These are phyloP conservation scores for Zymoseptoria brevis DNA, from an alignment of 2,329 filamentous ascomycete genomes.

Conservation along the genomic window DNA sequence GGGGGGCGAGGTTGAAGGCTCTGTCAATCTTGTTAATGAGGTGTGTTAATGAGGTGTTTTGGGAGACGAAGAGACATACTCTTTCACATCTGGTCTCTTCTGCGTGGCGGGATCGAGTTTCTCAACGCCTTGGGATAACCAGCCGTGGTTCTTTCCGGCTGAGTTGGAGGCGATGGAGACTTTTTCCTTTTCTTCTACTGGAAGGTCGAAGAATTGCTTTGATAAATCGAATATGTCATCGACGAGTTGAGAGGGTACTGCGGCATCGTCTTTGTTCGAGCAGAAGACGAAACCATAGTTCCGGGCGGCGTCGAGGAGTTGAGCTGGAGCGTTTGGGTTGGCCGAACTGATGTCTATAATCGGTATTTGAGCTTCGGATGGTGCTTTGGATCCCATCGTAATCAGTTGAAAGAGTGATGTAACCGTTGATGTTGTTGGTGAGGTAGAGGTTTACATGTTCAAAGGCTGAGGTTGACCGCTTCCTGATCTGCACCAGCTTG, in stretches of 20 bases:
- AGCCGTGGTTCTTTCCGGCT: constrained; percentile 67
- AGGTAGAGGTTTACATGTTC: neutral
- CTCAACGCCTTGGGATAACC: constrained; percentile 81
- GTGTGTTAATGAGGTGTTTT: neutral
- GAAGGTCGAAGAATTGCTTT: constrained; percentile 61
- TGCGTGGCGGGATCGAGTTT: constrained; percentile 79
- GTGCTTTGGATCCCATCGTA: neutral
- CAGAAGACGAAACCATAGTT: constrained; percentile 88
- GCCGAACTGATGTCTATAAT: constrained; percentile 70
- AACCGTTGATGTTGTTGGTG: neutral
- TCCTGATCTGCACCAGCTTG: neutral
- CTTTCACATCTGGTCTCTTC: constrained; percentile 68
- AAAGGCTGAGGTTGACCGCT: neutral
- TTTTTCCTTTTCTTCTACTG: constrained; percentile 61
- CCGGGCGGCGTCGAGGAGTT: constrained; percentile 69
- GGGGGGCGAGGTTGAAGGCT: constrained; percentile 87
- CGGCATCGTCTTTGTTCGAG: constrained; percentile 55
- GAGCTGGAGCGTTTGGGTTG: constrained; percentile 52
- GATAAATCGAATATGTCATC: constrained; percentile 68
- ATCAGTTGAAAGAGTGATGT: neutral
- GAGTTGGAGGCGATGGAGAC: constrained; percentile 62
- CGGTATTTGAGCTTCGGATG: constrained; percentile 50
- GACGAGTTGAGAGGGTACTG: constrained; percentile 57
- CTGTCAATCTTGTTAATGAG: constrained; percentile 38
- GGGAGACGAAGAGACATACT: constrained; percentile 39